These are phyloP conservation scores for Acrodontium crateriforme DNA, from an alignment of 2,329 filamentous ascomycete genomes.

Conservation along the genomic window DNA sequence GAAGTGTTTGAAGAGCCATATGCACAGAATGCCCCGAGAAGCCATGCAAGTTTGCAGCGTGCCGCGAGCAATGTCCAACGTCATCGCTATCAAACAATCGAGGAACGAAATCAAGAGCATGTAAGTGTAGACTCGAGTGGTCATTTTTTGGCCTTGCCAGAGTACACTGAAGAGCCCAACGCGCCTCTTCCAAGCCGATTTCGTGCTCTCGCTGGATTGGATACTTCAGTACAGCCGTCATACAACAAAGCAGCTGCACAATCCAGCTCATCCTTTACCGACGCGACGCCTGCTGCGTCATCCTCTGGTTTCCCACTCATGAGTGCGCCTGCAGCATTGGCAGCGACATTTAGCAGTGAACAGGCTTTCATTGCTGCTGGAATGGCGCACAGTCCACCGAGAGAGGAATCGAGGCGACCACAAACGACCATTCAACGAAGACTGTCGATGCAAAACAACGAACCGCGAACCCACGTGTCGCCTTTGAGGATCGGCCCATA, in stretches of 20 bases:
- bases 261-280: background rate
- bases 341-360: constrained; percentile 15
- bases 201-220: constrained; percentile 22
- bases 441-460: no score
- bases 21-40: constrained; percentile 20
- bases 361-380: constrained; percentile 12
- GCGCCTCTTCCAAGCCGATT: constrained; percentile 23
- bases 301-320: constrained; percentile 4
- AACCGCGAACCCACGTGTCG: no score
- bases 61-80: constrained; percentile 52
- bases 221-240: constrained; percentile 9
- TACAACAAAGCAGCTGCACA: constrained; percentile 1
- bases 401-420: no score
- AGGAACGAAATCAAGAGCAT: constrained; percentile 35
- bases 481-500: constrained; percentile 4
- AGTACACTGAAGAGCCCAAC: constrained; percentile 51
- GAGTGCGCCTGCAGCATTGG: constrained; percentile 12
- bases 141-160: constrained; percentile 69
- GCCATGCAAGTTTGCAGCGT: constrained; percentile 20
- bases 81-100: constrained; percentile 49
- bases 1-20: constrained; percentile 23
- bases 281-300: background rate
- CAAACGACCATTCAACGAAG: no score
- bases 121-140: constrained; percentile 51
- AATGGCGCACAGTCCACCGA: no score